Evolutionary conservation across 2,329 filamentous ascomycete species (phyloP).

Genomic region (Ophiocordyceps robertsii): DNA sequence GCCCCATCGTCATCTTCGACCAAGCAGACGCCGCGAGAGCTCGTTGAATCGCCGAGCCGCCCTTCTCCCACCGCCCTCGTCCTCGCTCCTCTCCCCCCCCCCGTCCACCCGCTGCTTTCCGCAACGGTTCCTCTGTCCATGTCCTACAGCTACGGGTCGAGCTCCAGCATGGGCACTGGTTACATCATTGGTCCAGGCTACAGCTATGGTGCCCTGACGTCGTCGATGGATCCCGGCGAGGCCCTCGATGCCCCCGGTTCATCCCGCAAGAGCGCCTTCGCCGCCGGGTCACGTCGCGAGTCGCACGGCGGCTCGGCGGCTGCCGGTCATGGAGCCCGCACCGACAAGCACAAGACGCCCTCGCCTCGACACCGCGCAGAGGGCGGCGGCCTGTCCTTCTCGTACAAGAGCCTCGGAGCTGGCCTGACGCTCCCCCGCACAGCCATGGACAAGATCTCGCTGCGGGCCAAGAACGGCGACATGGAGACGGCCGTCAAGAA

Average conservation of each 20-base stretch:
- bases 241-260: not conserved
- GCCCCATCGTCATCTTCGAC: no score
- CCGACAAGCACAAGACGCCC: not conserved
- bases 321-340: not conserved
- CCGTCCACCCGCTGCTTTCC: no score
- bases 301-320: not conserved
- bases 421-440: not conserved
- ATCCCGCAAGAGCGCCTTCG: not conserved
- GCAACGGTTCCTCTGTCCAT: not conserved
- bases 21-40: not conserved
- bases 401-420: not conserved
- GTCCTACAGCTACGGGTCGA: not conserved
- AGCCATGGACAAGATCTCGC: not conserved
- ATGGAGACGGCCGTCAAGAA: not conserved
- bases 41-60: not conserved
- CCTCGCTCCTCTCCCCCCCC: not conserved
- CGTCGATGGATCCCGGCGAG: not conserved
- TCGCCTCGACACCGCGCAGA: not conserved
- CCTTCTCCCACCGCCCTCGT: not conserved
- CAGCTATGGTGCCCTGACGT: slow-evolving; percentile 1
- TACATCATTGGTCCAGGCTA: not conserved
- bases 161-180: not conserved
- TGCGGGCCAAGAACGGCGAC: not conserved
- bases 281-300: not conserved
- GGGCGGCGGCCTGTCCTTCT: not conserved